These are phyloP conservation scores for Fusarium coffeatum DNA, from an alignment of 2,329 filamentous ascomycete genomes.

Conservation along the genomic window DNA sequence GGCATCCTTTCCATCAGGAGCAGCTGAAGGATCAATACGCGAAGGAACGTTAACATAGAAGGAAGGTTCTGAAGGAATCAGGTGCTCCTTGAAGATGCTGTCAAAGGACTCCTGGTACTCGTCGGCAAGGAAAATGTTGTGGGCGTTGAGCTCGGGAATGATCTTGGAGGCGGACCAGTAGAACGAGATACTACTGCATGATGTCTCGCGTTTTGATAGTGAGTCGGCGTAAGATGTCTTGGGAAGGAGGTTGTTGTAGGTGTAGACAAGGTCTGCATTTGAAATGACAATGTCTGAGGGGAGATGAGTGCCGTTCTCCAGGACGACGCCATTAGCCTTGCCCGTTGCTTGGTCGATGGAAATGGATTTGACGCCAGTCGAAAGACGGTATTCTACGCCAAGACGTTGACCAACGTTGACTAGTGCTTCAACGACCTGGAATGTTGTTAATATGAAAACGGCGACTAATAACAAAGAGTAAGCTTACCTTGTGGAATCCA, in stretches of 20 bases:
- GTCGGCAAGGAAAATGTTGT: constrained; percentile 83
- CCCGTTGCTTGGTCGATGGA: constrained; percentile 58
- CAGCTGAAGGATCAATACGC: constrained; percentile 74
- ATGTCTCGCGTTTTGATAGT: constrained; percentile 64
- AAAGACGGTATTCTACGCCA: constrained; percentile 72
- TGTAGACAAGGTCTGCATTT: constrained; percentile 80
- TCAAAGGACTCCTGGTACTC: constrained; percentile 80
- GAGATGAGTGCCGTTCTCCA: constrained; percentile 68
- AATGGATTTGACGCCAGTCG: constrained; percentile 66
- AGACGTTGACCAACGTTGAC: constrained; percentile 70
- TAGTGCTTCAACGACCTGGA: constrained; percentile 68
- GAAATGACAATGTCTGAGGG: constrained; percentile 74
- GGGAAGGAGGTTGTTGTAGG: constrained; percentile 77
- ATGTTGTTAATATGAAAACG: background rate
- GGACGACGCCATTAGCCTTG: constrained; percentile 67
- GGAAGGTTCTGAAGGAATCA: constrained; percentile 74
- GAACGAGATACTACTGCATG: constrained; percentile 80
- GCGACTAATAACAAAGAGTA: accelerated
- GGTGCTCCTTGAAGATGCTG: constrained; percentile 76
- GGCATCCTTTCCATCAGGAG: constrained; percentile 72
- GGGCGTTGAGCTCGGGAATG: constrained; percentile 72
- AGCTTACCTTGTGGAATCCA: constrained; percentile 68
- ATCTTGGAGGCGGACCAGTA: constrained; percentile 75
- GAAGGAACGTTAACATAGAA: constrained; percentile 84
- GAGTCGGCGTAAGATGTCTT: constrained; percentile 54